Evolutionary conservation across 1,284 basidiomycete genomes (phyloP).

Genomic region (Microbotryum violaceum): DNA sequence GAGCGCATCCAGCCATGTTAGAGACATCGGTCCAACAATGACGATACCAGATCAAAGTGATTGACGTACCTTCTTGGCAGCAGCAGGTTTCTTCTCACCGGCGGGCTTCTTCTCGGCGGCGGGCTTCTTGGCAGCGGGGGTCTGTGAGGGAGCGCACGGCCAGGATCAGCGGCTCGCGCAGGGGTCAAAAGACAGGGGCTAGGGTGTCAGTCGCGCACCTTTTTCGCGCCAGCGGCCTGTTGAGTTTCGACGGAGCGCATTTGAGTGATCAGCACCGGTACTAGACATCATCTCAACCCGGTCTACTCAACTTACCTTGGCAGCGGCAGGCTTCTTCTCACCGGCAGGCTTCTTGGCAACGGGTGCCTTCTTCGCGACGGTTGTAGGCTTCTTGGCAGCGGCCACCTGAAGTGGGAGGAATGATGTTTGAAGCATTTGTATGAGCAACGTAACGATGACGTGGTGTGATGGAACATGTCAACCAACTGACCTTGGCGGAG

Average conservation of each 20-base stretch:
- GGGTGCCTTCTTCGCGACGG: conserved; percentile 11
- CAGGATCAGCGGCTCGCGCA: too few relatives aligned
- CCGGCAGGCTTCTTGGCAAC: conserved; percentile 2
- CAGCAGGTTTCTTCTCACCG: not conserved
- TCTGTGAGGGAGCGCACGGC: too few relatives aligned
- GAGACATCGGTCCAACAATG: not conserved
- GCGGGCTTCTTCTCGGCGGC: not conserved
- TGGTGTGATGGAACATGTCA: too few relatives aligned
- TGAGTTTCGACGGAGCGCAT: not conserved
- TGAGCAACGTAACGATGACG: not conserved
- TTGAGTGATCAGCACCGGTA: too few relatives aligned
- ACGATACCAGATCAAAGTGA: too few relatives aligned
- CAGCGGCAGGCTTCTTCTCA: conserved; percentile 5
- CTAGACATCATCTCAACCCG: too few relatives aligned
- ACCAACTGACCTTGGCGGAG: not conserved
- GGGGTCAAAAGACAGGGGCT: not conserved
- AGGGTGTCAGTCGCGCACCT: not conserved
- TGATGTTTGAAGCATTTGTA: not conserved
- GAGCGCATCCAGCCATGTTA: not conserved
- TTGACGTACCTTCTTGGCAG: not conserved
- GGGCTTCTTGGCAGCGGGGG: conserved; percentile 1
- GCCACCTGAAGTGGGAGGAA: not conserved
- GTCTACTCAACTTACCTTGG: not conserved
- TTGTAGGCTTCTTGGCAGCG: conserved; percentile 3
- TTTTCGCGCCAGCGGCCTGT: conserved; percentile 5